Conservation (phyloP, 805 yeast genomes). For the Maudiozyma barnettii region DNA sequence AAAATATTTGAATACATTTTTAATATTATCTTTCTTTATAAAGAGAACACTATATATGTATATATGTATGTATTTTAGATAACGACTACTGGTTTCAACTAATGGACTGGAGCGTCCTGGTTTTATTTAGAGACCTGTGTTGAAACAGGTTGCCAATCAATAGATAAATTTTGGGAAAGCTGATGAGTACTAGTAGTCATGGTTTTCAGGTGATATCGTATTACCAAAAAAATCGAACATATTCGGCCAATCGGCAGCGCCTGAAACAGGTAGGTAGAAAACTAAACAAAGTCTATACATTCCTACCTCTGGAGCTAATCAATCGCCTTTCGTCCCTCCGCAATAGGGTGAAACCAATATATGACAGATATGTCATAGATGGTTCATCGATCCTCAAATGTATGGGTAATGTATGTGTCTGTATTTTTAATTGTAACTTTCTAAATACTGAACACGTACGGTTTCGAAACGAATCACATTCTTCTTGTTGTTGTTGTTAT, state of each 20-base stretch:
- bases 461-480: not conserved
- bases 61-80: too few species aligned
- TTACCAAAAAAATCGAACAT: conserved; percentile 28
- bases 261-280: not conserved
- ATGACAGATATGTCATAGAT: not conserved
- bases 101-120: too few species aligned
- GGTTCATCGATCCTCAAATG: conserved; percentile 26
- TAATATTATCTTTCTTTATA: too few species aligned
- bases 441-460: not conserved
- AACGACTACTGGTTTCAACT: too few species aligned
- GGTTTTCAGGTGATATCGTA: not conserved
- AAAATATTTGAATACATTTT: too few species aligned
- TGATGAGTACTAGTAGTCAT: not conserved
- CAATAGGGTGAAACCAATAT: conserved; percentile 18
- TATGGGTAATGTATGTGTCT: conserved; percentile 4
- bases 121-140: too few species aligned
- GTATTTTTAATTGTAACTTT: not conserved
- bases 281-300: not conserved
- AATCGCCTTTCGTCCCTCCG: conserved; percentile 28
- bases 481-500: not conserved
- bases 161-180: too few species aligned
- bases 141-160: too few species aligned
- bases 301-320: not conserved
- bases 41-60: too few species aligned
- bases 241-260: conserved; percentile 20